Conservation (phyloP, 139 green algal species). For the Pleodorina starrii region DNA sequence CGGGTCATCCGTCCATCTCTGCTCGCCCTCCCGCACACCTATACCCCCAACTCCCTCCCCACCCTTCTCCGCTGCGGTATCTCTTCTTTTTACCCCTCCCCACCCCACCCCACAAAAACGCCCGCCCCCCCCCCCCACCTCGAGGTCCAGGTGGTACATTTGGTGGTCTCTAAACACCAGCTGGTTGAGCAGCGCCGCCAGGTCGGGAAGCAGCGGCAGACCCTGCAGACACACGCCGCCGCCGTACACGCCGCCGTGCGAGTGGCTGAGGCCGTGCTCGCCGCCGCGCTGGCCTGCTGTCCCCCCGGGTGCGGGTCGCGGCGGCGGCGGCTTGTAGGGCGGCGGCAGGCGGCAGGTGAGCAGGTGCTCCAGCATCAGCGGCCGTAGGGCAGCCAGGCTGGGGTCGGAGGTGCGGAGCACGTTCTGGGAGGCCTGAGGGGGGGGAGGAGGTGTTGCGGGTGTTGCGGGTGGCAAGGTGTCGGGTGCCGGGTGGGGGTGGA, state of each 20-base stretch:
- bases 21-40: too few relatives aligned
- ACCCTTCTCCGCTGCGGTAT: too few relatives aligned
- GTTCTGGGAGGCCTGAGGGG: conserved; percentile 37
- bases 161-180: conserved; percentile 45
- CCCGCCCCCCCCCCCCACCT: too few relatives aligned
- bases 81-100: too few relatives aligned
- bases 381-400: conserved; percentile 41
- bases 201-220: conserved; percentile 39
- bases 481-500: too few relatives aligned
- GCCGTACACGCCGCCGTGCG: background rate
- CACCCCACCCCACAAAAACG: too few relatives aligned
- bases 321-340: conserved; percentile 32
- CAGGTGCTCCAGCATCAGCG: conserved; percentile 50
- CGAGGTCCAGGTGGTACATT: conserved; percentile 39
- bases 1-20: too few relatives aligned
- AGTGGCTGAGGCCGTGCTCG: background rate
- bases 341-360: conserved; percentile 44
- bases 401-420: conserved; percentile 33
- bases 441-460: too few relatives aligned
- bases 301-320: too few relatives aligned
- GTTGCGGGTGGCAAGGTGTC: too few relatives aligned
- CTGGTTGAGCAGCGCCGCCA: conserved; percentile 50
- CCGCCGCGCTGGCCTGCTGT: too few relatives aligned
- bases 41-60: too few relatives aligned
- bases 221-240: background rate